Base-by-base conservation (phyloP, 148 eudicot genomes). In the Nepenthes gracilis region DNA sequence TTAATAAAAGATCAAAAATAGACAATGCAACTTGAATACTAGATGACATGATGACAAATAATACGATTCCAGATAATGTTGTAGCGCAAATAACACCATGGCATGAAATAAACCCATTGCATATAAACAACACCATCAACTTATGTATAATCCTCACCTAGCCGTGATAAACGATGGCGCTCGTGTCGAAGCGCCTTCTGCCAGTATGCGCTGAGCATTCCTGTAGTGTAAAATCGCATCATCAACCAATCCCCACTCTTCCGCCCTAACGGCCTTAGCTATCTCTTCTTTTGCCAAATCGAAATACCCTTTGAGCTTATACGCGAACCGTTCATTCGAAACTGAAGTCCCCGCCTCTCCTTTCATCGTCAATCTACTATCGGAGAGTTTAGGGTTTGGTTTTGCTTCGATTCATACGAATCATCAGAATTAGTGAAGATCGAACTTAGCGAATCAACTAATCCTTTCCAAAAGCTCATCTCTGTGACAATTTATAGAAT, bases 261-360 rank as follows among this genome's bases (percentile, higher is more conserved):
- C 99, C 35, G 95, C 83, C 62, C 87, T 79, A 76, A 93, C 87
- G 37, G 95, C 99, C 70, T 89, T 88, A 55, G 69, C 91, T 38
- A 84, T 89, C 80, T 84, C 96, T 52, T 65, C 95, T 64, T 71
- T 88, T 8, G 95, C 95, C 80, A 89, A 74, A 65, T 89, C 95
- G 60, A 82, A 89, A 73, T 84, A 93, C 2, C 96, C 96, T 78
- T 89, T 93, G 35, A 93, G 70, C 83, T 93, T 93, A 69, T 83
- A 90, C 50, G 99, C 99, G 35, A 71, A 69, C 40, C 85, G 78
- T 67, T 93, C 99, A 75, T 93, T 93, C 65, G 81, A 54, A 35
- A 74, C 75, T 34, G 73, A 60, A 65, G 62, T 38, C 14, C 81
- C 88, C 43, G 56, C 81, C 62, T 69, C 79, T 23, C 81, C 82